phyloP scores from a whole-genome alignment of 768 basidiomycete species.

The Lactarius deliciosus region DNA sequence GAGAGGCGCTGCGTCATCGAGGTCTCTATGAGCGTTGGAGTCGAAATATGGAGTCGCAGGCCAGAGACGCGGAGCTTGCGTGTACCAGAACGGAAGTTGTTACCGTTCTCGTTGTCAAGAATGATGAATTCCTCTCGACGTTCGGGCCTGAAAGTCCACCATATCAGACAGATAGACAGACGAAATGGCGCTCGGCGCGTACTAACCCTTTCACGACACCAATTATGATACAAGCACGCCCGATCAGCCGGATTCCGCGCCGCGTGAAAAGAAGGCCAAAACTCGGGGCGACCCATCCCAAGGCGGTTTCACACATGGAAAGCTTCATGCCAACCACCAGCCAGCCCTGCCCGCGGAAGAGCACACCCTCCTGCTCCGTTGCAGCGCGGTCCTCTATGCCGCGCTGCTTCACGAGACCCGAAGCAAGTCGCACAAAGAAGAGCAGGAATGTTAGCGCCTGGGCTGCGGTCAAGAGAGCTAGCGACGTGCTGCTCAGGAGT shows the following conservation, averaged over 20 bases:
- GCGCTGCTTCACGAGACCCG: constrained; percentile 50
- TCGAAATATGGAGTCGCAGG: constrained; percentile 17
- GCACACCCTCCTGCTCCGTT: constrained; percentile 45
- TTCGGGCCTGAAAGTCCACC: constrained; percentile 20
- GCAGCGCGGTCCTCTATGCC: constrained; percentile 47
- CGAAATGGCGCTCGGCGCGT: neutral
- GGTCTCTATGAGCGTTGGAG: constrained; percentile 18
- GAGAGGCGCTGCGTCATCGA: constrained; percentile 24
- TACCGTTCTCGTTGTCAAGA: constrained; percentile 15
- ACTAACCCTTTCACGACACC: constrained; percentile 70
- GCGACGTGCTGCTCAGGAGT: constrained; percentile 59
- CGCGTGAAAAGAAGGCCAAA: constrained; percentile 57
- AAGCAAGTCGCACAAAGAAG: constrained; percentile 56
- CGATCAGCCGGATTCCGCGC: constrained; percentile 55
- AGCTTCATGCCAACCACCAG: constrained; percentile 58
- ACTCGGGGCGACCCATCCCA: constrained; percentile 57
- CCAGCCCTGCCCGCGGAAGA: constrained; percentile 66
- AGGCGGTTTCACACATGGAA: constrained; percentile 60
- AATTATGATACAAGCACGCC: constrained; percentile 54
- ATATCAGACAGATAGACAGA: neutral
- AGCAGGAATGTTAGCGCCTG: constrained; percentile 60
- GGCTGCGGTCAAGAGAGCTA: constrained; percentile 56
- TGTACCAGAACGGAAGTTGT: constrained; percentile 15
- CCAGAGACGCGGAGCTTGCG: constrained; percentile 21
- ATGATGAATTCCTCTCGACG: constrained; percentile 27